Conservation (phyloP, 140 eudicot genomes). For the Erigeron philadelphicus region DNA sequence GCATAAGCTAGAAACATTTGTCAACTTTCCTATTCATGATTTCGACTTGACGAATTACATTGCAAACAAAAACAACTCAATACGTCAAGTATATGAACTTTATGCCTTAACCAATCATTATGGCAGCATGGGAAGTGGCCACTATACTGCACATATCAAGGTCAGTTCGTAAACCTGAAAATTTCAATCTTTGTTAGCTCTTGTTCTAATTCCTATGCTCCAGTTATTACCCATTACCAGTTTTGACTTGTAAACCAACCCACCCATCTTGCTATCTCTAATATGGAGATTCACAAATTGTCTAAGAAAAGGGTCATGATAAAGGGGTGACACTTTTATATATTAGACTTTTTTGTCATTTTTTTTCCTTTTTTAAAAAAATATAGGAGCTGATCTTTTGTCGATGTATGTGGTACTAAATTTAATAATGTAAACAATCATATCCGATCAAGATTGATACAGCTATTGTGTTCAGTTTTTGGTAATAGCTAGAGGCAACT, state of each 20-base stretch:
- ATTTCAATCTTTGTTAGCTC: not conserved
- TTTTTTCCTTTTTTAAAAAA: not conserved
- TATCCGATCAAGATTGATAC: not conserved
- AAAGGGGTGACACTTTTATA: not conserved
- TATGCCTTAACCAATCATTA: slow-evolving; percentile 93
- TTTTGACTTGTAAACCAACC: not conserved
- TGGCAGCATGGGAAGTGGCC: slow-evolving; percentile 99
- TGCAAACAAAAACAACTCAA: slow-evolving; percentile 72
- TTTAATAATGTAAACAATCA: not conserved
- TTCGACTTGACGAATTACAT: slow-evolving; percentile 83
- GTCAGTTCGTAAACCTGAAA: slow-evolving; percentile 33
- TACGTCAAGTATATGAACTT: slow-evolving; percentile 81
- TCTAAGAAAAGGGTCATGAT: not conserved
- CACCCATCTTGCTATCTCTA: not conserved
- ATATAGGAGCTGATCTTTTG: not conserved
- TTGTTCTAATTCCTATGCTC: not conserved
- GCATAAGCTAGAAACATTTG: slow-evolving; percentile 89
- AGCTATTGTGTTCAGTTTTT: not conserved
- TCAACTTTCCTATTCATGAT: slow-evolving; percentile 88
- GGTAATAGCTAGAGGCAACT: not conserved
- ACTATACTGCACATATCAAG: slow-evolving; percentile 92
- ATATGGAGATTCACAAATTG: not conserved
- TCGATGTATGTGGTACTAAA: not conserved
- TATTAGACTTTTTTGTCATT: not conserved
- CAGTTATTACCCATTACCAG: not conserved